Percentiles rank a stretch among this genome's conserved stretches.
Conservation (phyloP, 2,329 filamentous ascomycete species). For the Penicillium sp. region DNA sequence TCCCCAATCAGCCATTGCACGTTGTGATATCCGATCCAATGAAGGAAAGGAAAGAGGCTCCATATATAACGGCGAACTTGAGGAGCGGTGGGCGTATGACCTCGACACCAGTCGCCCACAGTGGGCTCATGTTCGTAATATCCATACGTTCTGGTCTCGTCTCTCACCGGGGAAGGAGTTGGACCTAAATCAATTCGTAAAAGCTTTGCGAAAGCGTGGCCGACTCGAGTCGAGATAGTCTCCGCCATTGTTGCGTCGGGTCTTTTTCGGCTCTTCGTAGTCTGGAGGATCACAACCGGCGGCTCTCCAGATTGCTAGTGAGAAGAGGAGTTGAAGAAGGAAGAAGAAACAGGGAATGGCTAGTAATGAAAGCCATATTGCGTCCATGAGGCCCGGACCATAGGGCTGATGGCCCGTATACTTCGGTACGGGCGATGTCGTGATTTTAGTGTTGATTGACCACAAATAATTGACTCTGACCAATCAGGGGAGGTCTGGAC, state of each 20-base stretch:
- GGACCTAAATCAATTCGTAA: background rate
- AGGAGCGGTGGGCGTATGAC: constrained; percentile 58
- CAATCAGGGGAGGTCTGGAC: background rate
- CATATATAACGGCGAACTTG: constrained; percentile 60
- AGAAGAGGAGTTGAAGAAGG: constrained; percentile 3
- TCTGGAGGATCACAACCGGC: background rate
- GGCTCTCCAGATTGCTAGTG: constrained; percentile 1
- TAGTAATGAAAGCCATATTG: background rate
- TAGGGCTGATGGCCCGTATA: background rate
- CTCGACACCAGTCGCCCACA: constrained; percentile 65
- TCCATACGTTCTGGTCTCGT: background rate
- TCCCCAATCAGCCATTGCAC: constrained; percentile 82
- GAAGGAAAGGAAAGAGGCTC: constrained; percentile 77
- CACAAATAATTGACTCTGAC: background rate
- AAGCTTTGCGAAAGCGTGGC: constrained; percentile 8
- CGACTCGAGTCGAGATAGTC: constrained; percentile 9
- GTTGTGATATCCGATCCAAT: constrained; percentile 85
- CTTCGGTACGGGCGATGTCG: constrained; percentile 4
- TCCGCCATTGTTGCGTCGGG: constrained; percentile 5
- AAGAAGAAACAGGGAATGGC: background rate
- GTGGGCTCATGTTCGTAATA: constrained; percentile 80
- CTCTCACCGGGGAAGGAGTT: constrained; percentile 21
- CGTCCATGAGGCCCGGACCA: background rate
- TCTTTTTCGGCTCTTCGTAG: constrained; percentile 1
- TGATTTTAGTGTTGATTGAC: constrained; percentile 5